These are phyloP conservation scores for Lenwebbia sp. DNA, from an alignment of 345 rosid genomes.

Conservation along the genomic window DNA sequence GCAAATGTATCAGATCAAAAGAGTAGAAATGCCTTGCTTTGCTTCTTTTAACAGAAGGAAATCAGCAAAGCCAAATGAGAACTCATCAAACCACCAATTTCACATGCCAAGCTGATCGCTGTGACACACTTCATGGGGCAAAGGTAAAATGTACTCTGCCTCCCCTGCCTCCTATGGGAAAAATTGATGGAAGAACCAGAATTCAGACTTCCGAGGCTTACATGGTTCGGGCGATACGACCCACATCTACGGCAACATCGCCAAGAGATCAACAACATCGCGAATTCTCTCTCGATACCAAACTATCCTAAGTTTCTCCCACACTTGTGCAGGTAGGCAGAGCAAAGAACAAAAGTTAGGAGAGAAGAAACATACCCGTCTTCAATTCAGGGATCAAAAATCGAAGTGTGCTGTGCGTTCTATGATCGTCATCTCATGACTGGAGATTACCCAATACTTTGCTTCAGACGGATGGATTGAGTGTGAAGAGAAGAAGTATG, in stretches of 20 bases:
- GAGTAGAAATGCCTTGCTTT: background rate
- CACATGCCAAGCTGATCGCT: background rate
- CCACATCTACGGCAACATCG: background rate
- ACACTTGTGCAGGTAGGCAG: background rate
- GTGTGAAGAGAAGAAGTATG: background rate
- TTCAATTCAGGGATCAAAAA: background rate
- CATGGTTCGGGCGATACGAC: background rate
- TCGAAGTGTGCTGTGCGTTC: background rate
- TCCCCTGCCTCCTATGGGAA: background rate
- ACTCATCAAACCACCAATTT: background rate
- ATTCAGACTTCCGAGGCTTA: background rate
- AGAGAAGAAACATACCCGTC: background rate
- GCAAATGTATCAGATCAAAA: background rate
- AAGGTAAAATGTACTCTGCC: background rate
- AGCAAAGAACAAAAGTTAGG: background rate
- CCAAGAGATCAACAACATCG: background rate
- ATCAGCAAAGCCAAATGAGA: background rate
- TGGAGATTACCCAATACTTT: background rate
- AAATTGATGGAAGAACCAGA: background rate
- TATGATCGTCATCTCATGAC: background rate
- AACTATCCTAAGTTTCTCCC: background rate
- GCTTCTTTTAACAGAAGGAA: background rate
- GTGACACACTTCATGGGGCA: background rate
- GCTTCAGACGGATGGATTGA: background rate
- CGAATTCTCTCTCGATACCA: background rate